Base-by-base conservation (phyloP, 2,329 filamentous ascomycete genomes). In the Diatrype stigma region DNA sequence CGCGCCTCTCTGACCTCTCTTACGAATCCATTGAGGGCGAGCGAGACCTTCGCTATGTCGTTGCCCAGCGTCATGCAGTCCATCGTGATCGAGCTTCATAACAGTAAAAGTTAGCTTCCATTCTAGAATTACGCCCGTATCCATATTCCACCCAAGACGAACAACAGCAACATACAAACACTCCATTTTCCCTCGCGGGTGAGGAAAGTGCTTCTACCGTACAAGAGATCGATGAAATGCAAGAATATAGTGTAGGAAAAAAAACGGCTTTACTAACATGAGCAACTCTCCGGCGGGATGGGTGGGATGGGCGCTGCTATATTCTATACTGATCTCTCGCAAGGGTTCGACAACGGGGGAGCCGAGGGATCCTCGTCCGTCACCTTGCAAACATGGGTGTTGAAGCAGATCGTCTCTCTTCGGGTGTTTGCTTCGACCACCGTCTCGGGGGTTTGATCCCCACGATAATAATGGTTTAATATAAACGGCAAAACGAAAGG, bases 1-100 rank as follows among this genome's bases (percentile, higher is more conserved):
- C 71, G 66, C 2, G 71, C 68, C 53, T 73, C 71, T 35, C 70
- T 70, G 1, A 74, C 68, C 17, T 72, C 65, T 34, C 70, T 69
- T 7, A 73, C 68, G 49, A 73, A 73, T 35, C 53, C 51, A 51
- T 63, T 62, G 22, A 74, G 58, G 30, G 63, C 54, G 10, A 56
- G 50, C 21, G 67, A 61, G n/a, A 67, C 65, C 38, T 66, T 63
- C 28, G 63, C 58, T 42, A 73, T 67, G 51, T 66, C 65, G 45
- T 60, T 66, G 55, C 65, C 64, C 7, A 70, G 64, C 11, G 64
- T 63, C 51, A 63, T 67, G 58, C 72, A 75, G 51, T 66, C 67
- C 46, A 66, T 67, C 42, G 63, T 66, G 37, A 73, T 69, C 47
- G 68, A 65, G 58, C 70, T 72, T 59, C 58, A 37, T 34, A 57